phyloP scores from a whole-genome alignment of 1,284 basidiomycete species.

The Coriolopsis trogii region DNA sequence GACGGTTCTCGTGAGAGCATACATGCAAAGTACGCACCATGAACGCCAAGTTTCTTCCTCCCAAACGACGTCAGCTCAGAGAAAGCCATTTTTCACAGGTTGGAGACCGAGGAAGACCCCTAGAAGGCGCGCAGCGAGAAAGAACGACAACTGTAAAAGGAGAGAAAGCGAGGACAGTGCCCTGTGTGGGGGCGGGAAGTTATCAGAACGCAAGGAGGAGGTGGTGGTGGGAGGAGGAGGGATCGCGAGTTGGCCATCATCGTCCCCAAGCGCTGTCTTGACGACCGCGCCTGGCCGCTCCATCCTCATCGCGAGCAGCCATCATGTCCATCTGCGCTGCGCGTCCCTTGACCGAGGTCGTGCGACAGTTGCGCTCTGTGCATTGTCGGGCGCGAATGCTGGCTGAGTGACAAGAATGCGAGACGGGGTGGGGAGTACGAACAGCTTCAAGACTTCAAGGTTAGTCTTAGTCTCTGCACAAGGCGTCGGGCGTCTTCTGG shows the following conservation, averaged over 20 bases:
- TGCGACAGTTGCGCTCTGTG: too few species aligned
- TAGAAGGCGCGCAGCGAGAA: constrained; percentile 24
- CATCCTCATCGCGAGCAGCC: constrained; percentile 9
- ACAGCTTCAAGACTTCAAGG: too few species aligned
- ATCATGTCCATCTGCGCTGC: neutral
- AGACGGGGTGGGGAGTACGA: too few species aligned
- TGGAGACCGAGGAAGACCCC: constrained; percentile 1
- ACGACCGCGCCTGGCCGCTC: constrained; percentile 14
- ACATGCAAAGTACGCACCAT: constrained; percentile 8
- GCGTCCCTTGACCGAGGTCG: neutral
- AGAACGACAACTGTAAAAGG: constrained; percentile 13
- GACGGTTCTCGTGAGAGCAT: neutral
- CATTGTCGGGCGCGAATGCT: too few species aligned
- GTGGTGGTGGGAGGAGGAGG: neutral
- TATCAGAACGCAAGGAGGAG: constrained; percentile 8
- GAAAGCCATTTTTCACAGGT: constrained; percentile 4
- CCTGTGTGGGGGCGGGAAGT: constrained; percentile 6
- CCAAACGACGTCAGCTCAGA: constrained; percentile 20
- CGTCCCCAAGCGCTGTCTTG: constrained; percentile 19
- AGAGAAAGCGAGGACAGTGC: constrained; percentile 4
- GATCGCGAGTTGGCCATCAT: constrained; percentile 3
- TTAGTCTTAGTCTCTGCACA: too few species aligned
- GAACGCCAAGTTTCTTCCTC: constrained; percentile 25
- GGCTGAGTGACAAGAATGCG: too few species aligned
- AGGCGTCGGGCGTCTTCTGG: too few species aligned